These are phyloP conservation scores for Penicillium sclerotigenum DNA, from an alignment of 2,329 filamentous ascomycete species.

Conservation along the genomic window DNA sequence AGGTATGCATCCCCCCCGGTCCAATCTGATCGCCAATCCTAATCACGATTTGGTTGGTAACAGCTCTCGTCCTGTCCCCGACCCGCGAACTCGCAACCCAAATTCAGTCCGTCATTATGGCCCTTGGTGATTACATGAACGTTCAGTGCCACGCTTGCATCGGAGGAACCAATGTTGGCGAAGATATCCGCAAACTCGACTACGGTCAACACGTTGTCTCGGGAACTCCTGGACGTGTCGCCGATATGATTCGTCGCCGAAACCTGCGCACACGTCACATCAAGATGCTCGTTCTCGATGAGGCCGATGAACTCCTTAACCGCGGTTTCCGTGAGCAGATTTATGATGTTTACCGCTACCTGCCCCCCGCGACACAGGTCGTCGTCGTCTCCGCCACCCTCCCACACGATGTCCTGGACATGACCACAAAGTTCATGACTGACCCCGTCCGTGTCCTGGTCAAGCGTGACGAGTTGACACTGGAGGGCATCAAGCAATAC, in stretches of 20 bases:
- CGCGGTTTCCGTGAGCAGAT: slow-evolving; percentile 99
- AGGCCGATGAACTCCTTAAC: slow-evolving; percentile 97
- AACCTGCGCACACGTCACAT: slow-evolving; percentile 95
- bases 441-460: slow-evolving; percentile 98
- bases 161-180: slow-evolving; percentile 94
- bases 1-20: slow-evolving; percentile 38
- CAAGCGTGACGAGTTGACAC: slow-evolving; percentile 99
- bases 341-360: slow-evolving; percentile 99
- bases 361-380: slow-evolving; percentile 96
- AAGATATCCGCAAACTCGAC: slow-evolving; percentile 96
- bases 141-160: slow-evolving; percentile 99
- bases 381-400: slow-evolving; percentile 97
- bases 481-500: slow-evolving; percentile 99
- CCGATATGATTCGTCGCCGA: slow-evolving; percentile 99
- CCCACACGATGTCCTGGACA: slow-evolving; percentile 97
- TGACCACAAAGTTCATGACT: slow-evolving; percentile 99
- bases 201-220: slow-evolving; percentile 97
- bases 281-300: slow-evolving; percentile 99
- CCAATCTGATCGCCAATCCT: neutral
- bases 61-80: slow-evolving; percentile 86
- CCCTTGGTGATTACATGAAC: slow-evolving; percentile 99
- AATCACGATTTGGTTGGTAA: slow-evolving; percentile 5
- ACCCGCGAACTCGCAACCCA: slow-evolving; percentile 96
- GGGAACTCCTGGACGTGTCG: slow-evolving; percentile 95
- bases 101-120: slow-evolving; percentile 98